Conservation (phyloP, 352 stramenopile species). For the Globisporangium radiosum region DNA sequence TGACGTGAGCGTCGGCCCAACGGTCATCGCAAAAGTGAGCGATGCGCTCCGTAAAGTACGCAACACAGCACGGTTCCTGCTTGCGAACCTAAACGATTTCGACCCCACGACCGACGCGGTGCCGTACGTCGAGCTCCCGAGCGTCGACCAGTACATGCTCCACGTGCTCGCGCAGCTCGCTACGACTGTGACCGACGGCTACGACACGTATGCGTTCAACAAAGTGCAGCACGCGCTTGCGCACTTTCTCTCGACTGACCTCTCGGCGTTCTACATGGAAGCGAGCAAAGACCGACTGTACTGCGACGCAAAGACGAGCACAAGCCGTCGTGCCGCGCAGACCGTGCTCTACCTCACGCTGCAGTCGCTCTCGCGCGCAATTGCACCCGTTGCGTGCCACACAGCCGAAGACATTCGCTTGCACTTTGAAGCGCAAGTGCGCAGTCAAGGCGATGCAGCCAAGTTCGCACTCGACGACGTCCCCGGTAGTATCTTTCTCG, state of each 20-base stretch:
- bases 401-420: constrained; percentile 97
- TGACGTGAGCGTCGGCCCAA: constrained; percentile 92
- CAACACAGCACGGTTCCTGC: constrained; percentile 96
- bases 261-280: constrained; percentile 98
- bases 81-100: constrained; percentile 95
- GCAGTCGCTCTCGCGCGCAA: constrained; percentile 45
- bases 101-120: constrained; percentile 75
- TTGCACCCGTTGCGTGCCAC: constrained; percentile 92
- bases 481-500: constrained; percentile 63
- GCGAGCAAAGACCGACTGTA: constrained; percentile 97
- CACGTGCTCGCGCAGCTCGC: constrained; percentile 83
- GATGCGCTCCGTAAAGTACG: constrained; percentile 84
- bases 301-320: constrained; percentile 85
- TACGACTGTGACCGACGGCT: constrained; percentile 80
- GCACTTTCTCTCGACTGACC: constrained; percentile 90
- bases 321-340: constrained; percentile 79
- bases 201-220: constrained; percentile 88
- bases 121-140: constrained; percentile 83
- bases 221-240: constrained; percentile 89
- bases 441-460: constrained; percentile 4
- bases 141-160: constrained; percentile 96
- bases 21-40: constrained; percentile 87
- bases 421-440: constrained; percentile 54
- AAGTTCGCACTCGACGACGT: constrained; percentile 46
- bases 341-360: constrained; percentile 80